A percentile compares a stretch with the other conserved stretches of the same genome.
These are phyloP conservation scores for Cyberlindnera samutprakarnensis DNA, from an alignment of 805 yeast genomes.

Conservation along the genomic window DNA sequence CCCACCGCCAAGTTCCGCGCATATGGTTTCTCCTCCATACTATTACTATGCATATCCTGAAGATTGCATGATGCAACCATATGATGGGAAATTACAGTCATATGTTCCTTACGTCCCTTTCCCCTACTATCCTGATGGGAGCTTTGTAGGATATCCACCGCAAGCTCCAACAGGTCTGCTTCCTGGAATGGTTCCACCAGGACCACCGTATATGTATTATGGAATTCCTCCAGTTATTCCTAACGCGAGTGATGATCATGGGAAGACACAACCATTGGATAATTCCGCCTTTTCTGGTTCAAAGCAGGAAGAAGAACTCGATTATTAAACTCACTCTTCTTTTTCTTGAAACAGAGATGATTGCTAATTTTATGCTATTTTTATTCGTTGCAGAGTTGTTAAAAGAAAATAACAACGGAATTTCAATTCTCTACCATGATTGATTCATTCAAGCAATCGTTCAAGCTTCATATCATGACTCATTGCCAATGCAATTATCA, in stretches of 20 bases:
- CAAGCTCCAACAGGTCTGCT: conserved; percentile 8
- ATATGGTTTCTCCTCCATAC: conserved; percentile 21
- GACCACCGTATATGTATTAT: conserved; percentile 25
- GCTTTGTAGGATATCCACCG: conserved; percentile 16
- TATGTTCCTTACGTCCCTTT: conserved; percentile 17
- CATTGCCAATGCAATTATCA: no score
- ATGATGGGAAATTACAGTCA: conserved; percentile 21
- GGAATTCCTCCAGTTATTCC: conserved; percentile 22
- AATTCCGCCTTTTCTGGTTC: background rate
- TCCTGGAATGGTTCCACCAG: conserved; percentile 13
- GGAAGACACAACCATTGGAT: conserved; percentile 1
- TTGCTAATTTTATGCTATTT: no score
- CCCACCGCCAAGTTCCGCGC: conserved; percentile 6
- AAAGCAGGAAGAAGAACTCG: conserved; percentile 1
- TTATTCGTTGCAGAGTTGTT: no score
- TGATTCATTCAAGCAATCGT: no score
- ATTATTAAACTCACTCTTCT: no score
- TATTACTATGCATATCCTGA: conserved; percentile 25
- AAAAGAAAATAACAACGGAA: no score
- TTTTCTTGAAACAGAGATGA: no score
- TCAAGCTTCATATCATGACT: no score
- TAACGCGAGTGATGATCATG: conserved; percentile 10
- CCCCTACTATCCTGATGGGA: conserved; percentile 18
- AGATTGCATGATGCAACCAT: conserved; percentile 12
- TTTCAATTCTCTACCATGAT: no score